phyloP scores from a whole-genome alignment of 2,329 filamentous ascomycete species.

The Aspergillus arachidicola region DNA sequence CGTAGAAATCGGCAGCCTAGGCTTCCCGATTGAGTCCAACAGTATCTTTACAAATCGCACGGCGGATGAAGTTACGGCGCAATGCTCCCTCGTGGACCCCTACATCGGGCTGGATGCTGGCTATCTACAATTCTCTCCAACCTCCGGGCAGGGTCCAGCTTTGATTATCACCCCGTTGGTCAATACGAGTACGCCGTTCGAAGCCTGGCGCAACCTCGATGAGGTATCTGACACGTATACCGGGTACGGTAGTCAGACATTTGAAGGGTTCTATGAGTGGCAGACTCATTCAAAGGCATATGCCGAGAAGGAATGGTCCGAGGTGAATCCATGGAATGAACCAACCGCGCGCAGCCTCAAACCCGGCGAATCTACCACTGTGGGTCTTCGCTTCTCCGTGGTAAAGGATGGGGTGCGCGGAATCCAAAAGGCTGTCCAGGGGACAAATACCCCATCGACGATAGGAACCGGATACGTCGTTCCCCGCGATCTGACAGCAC shows the following conservation, averaged over 20 bases:
- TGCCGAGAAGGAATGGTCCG: constrained; percentile 59
- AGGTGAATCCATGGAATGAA: constrained; percentile 56
- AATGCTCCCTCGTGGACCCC: constrained; percentile 60
- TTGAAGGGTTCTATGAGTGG: constrained; percentile 65
- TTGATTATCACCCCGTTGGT: constrained; percentile 59
- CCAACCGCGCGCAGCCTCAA: constrained; percentile 52
- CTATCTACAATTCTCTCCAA: constrained; percentile 56
- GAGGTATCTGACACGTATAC: constrained; percentile 48
- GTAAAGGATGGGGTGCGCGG: constrained; percentile 47
- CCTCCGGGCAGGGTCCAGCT: constrained; percentile 56
- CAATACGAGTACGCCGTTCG: constrained; percentile 46
- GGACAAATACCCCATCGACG: constrained; percentile 51
- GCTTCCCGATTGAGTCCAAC: constrained; percentile 64
- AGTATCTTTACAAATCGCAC: constrained; percentile 60
- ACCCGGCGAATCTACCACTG: constrained; percentile 49
- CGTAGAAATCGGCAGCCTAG: constrained; percentile 60
- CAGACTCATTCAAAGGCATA: constrained; percentile 58
- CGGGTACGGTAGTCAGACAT: constrained; percentile 57
- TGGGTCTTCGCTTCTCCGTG: constrained; percentile 57
- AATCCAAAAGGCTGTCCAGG: constrained; percentile 52
- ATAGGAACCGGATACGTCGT: constrained; percentile 59
- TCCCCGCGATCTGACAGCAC: constrained; percentile 49
- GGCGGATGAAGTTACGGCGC: constrained; percentile 51
- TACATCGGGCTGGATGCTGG: constrained; percentile 64
- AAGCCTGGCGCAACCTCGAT: constrained; percentile 58